These are phyloP conservation scores for Aegilops speltoides DNA, from an alignment of 176 grass and related monocot genomes.

Conservation along the genomic window DNA sequence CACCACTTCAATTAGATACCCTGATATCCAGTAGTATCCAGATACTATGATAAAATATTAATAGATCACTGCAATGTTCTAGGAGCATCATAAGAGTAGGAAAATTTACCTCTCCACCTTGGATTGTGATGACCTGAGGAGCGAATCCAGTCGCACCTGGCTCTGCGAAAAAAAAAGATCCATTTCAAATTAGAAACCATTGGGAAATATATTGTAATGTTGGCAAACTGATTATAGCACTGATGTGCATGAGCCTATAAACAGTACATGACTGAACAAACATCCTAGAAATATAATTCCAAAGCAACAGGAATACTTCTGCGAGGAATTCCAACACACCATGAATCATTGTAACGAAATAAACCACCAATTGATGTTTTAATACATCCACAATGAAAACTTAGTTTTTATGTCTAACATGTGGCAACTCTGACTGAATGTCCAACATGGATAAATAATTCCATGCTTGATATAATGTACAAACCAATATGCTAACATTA, in stretches of 20 bases:
- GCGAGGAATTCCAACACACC: background rate
- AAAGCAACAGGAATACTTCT: background rate
- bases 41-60: background rate
- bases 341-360: too few species aligned
- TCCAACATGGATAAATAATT: background rate
- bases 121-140: conserved; percentile 71
- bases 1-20: background rate
- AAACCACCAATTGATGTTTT: background rate
- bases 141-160: conserved; percentile 51
- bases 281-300: background rate
- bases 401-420: background rate
- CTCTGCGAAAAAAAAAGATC: conserved; percentile 27
- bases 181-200: background rate
- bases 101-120: conserved; percentile 72
- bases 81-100: background rate
- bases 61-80: background rate
- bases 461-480: background rate
- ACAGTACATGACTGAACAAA: background rate
- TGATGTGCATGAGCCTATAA: conserved; percentile 3
- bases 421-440: background rate
- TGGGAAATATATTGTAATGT: background rate
- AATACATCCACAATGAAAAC: background rate
- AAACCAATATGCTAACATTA: background rate
- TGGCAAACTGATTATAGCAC: background rate
- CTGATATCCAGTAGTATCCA: background rate